Evolutionary conservation across 257 asterid genomes (phyloP), one percentile per base, ranked within the genome.

Genomic region (Orobanche coerulescens): DNA sequence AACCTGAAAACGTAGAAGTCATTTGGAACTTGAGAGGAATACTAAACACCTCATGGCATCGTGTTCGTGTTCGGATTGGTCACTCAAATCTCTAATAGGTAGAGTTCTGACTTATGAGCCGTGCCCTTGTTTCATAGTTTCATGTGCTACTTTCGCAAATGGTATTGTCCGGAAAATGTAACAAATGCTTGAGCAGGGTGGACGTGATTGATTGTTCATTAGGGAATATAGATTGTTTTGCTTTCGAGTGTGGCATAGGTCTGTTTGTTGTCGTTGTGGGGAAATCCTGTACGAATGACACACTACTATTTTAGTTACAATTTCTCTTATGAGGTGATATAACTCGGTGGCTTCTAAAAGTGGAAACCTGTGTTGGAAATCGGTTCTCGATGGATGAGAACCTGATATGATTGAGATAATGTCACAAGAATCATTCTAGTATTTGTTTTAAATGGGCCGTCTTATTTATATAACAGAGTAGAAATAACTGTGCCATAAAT

Each of bases 11-110:
- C n/a, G 87, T 89, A 12, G 84, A 78, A 30, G 84, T 12, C 62
- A 80, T 89, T 46, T 89, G 98, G 98, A 93, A 93, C 75, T 78
- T 93, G 84, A 82, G 98, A 79, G 97, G 98, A 23, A 79, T 93
- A 66, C 69, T 93, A 34, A 93, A 93, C 79, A 93, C 94, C 39
- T 89, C 98, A 23, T 93, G 98, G 98, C 98, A 93, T 74, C 84
- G 92, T 23, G 94, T 89, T 76, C 71, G 80, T 1, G 85, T 89
- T 46, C 81, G 83, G 19, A 73, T 83, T 22, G 90, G 94, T 40
- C 97, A 73, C 72, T 87, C 98, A 28, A 86, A 79, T 68, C 73
- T 86, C 4, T 47, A 20, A 71, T 93, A 88, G 79, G 75, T 58
- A 19, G 63, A 54, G 16, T 8, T n/a, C n/a, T n/a, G n/a, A n/a